A percentile compares a stretch with the other conserved stretches of the same genome.
These are phyloP conservation scores for Carex scoparia DNA, from an alignment of 176 grass and related monocot genomes.

Conservation along the genomic window DNA sequence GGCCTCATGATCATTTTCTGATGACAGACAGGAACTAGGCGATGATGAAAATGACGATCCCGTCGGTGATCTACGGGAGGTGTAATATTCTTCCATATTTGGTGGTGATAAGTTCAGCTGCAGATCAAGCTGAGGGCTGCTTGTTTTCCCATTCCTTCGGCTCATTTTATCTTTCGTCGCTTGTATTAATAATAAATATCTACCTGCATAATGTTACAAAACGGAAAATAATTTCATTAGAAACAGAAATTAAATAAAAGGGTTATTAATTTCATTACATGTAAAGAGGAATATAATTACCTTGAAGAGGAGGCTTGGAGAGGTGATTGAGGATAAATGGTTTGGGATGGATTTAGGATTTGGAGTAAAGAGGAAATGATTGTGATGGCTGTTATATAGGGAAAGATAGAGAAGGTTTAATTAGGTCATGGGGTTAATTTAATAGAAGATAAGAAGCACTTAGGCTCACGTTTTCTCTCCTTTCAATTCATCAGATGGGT, in stretches of 20 bases:
- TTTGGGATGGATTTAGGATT: not conserved
- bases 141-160: constrained; percentile 20
- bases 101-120: constrained; percentile 26
- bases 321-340: not conserved
- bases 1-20: constrained; percentile 29
- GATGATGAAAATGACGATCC: constrained; percentile 17
- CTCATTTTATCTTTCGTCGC: not conserved
- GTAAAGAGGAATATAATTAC: not conserved
- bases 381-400: constrained; percentile 17
- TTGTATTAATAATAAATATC: not conserved
- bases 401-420: constrained; percentile 24
- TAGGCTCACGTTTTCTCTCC: constrained; percentile 7
- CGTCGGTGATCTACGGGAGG: not conserved
- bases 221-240: not conserved
- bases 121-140: constrained; percentile 19
- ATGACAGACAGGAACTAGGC: constrained; percentile 33
- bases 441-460: constrained; percentile 23
- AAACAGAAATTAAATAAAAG: not conserved
- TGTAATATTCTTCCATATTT: constrained; percentile 14
- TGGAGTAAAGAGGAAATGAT: constrained; percentile 11
- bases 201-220: not conserved
- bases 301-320: not conserved
- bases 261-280: not conserved
- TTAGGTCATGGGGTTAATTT: constrained; percentile 20
- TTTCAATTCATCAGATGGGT: constrained; percentile 22